These are phyloP conservation scores for Linum usitatissimum DNA, from an alignment of 345 rosid genomes.

Conservation along the genomic window DNA sequence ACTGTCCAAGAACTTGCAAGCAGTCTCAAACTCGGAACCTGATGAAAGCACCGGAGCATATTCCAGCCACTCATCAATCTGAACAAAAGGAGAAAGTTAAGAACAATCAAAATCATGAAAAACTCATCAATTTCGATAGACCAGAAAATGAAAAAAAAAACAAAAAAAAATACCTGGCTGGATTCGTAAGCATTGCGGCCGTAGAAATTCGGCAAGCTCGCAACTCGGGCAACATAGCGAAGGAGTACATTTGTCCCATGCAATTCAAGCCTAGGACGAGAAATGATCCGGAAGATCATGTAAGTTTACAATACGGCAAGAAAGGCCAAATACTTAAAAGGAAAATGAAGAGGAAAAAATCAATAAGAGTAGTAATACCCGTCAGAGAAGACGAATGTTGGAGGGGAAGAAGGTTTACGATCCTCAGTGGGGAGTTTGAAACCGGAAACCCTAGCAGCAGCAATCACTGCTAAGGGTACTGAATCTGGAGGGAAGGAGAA, in stretches of 20 bases:
- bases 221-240: conserved; percentile 49
- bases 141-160: not conserved
- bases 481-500: conserved; percentile 41
- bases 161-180: conserved; percentile 34
- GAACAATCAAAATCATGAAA: not conserved
- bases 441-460: conserved; percentile 42
- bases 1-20: conserved; percentile 44
- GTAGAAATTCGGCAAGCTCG: conserved; percentile 35
- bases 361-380: conserved; percentile 32
- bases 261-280: conserved; percentile 35
- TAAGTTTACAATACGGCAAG: not conserved
- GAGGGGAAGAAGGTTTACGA: conserved; percentile 21
- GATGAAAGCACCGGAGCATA: conserved; percentile 51
- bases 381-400: conserved; percentile 38
- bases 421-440: conserved; percentile 23
- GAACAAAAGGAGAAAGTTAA: not conserved
- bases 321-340: too few relatives aligned
- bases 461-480: conserved; percentile 56
- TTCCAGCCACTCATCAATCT: conserved; percentile 87
- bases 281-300: not conserved
- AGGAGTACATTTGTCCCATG: conserved; percentile 48
- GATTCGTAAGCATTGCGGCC: conserved; percentile 40
- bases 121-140: not conserved
- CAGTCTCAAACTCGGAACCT: conserved; percentile 80
- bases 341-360: not conserved